phyloP scores from a whole-genome alignment of 371 early-diverging fungal species.

The Syncephalastrum sp. region DNA sequence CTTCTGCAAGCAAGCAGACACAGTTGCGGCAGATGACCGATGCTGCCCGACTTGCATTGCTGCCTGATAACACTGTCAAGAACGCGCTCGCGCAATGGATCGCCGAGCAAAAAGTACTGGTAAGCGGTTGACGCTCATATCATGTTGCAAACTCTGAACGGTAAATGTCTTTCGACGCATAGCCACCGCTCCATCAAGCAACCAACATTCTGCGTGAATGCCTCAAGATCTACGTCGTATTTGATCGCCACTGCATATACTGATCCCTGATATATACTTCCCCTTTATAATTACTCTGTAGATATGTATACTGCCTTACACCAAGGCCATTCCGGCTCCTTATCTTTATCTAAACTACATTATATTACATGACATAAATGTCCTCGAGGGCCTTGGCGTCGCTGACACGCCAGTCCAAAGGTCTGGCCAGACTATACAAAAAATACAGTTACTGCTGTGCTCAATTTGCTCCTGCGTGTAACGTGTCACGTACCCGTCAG shows the following conservation, averaged over 20 bases:
- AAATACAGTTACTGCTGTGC: background rate
- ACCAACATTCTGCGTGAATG: conserved; percentile 19
- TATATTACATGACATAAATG: conserved; percentile 9
- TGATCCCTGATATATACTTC: no score
- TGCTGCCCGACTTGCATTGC: conserved; percentile 8
- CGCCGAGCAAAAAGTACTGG: conserved; percentile 11
- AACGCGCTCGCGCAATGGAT: conserved; percentile 15
- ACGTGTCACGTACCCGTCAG: conserved; percentile 50
- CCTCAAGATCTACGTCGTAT: conserved; percentile 20
- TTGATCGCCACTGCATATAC: conserved; percentile 11
- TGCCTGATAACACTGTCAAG: conserved; percentile 12
- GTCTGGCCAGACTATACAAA: conserved; percentile 6
- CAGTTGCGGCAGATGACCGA: conserved; percentile 6
- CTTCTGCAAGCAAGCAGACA: background rate
- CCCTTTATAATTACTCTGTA: conserved; percentile 7
- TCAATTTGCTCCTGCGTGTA: no score
- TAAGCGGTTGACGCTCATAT: background rate
- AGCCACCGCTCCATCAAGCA: conserved; percentile 16
- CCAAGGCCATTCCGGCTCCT: background rate
- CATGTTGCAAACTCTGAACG: no score
- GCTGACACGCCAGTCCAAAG: conserved; percentile 16
- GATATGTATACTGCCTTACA: background rate
- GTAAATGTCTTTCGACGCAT: no score
- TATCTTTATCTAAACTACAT: conserved; percentile 1
- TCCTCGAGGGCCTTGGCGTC: conserved; percentile 6